phyloP scores from a whole-genome alignment of 225 moss, liverwort and hornwort genomes.

The Bryum argenteum region DNA sequence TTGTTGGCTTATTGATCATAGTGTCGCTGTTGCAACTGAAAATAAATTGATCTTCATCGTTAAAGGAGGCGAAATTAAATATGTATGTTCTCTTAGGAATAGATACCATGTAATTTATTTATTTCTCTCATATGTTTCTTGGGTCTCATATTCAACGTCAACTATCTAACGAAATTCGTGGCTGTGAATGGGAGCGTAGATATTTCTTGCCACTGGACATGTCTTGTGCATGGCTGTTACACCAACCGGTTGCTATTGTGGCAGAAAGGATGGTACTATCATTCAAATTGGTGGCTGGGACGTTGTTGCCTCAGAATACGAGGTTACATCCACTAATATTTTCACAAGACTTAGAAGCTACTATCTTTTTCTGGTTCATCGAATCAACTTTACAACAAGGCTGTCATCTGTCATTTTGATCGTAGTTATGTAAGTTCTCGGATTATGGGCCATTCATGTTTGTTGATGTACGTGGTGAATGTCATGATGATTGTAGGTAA shows the following conservation, averaged over 20 bases:
- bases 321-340: slow-evolving; percentile 13
- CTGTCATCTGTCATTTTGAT: not conserved
- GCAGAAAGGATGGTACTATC: slow-evolving; percentile 43
- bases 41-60: slow-evolving; percentile 41
- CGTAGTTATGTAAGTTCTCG: not conserved
- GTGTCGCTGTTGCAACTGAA: slow-evolving; percentile 39
- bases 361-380: not conserved
- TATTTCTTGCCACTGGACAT: slow-evolving; percentile 34
- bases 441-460: not conserved
- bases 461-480: slow-evolving; percentile 7
- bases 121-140: slow-evolving; percentile 12
- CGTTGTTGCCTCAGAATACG: slow-evolving; percentile 34
- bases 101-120: not conserved
- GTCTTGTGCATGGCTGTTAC: slow-evolving; percentile 43
- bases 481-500: slow-evolving; percentile 33
- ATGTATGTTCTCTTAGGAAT: slow-evolving; percentile 30
- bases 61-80: slow-evolving; percentile 36
- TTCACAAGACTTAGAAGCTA: not conserved
- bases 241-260: slow-evolving; percentile 39
- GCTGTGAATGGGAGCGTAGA: slow-evolving; percentile 25
- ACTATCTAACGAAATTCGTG: not conserved
- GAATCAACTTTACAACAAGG: not conserved
- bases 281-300: slow-evolving; percentile 43
- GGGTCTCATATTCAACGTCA: not conserved
- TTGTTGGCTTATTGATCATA: slow-evolving; percentile 41